Base-by-base conservation (phyloP, 2,329 filamentous ascomycete genomes). In the Diaporthe sp. region DNA sequence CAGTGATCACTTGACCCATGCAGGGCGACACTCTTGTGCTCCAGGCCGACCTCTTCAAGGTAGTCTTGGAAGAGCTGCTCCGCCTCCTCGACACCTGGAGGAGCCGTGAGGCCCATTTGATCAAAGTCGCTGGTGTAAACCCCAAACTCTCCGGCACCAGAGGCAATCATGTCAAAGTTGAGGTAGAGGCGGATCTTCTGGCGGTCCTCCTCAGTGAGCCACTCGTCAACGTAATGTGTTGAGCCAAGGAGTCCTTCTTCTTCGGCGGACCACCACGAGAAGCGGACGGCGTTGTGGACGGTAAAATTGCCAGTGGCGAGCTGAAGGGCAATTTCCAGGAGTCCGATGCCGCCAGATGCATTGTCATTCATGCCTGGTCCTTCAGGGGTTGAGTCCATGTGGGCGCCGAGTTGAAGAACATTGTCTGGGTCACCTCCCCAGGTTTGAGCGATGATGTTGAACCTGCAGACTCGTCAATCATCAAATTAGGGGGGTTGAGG, bases 361-460 rank as follows among this genome's bases (percentile, higher is more conserved):
- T 93, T 88, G 79, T 93, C 91, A 80, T 93, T 93, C 83, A 93
- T 91, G 8, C 91, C 91, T 0, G 91, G 91, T 0, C 91, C 91
- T 4, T 85, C 87, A 37, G 86, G 84, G 27, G 92, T 91, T 9
- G 88, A 90, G 82, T 93, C 91, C 25, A 87, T 88, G 81, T 93
- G 91, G 3, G 87, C 90, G 55, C 90, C 90, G 19, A 92, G 81
- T 66, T 89, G 86, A 61, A 92, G 84, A 44, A 89, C 84, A 78
- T 92, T 91, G 76, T 90, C 82, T 25, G 88, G 86, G 80, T 92
- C 88, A 56, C 91, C 91, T 19, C 81, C 82, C 75, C 86, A 88
- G 15, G 90, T 90, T 77, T 90, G 88, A 7, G 91, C 91, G 75
- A 92, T 87, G 53, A 93, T 85, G 77, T 92, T 92, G 81, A 84